Base-by-base conservation (phyloP, 176 grass and related monocot species). In the Tuctoria greenei region DNA sequence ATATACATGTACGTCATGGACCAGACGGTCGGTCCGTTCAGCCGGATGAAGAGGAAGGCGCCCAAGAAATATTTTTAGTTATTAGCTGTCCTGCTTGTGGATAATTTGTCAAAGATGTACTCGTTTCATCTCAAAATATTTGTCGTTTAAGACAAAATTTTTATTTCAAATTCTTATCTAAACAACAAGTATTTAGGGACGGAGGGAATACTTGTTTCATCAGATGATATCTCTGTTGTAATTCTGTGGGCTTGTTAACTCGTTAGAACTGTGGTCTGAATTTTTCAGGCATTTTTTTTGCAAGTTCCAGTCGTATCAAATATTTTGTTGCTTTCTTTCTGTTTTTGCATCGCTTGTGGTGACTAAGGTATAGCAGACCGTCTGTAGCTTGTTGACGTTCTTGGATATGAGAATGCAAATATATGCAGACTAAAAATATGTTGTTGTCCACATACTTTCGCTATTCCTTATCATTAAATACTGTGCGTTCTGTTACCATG, bases 1-100 rank as follows among this genome's bases (percentile, higher is more conserved):
- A 95, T 99, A 26, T 99, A 90, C 79, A 99, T 99, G 92, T 99
- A 99, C 81, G 78, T 90, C 69, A 92, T 90, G 89, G 96, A 99
- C 79, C 74, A 59, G 21, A 90, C 80, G 2, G 74, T 99, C 4
- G 92, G 96, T 0, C 96, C 96, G 6, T 99, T 92, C 77, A 99
- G 96, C 62, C 79, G 96, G 77, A 95, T 99, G 83, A 99, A 99
- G 82, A 88, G 96, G 25, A 99, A 90, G 82, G 55, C 76, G 1
- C 31, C 63, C 4, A 95, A 92, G 71, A 92, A 99, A 67, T 77
- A 85, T 23, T 77, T 72, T 13, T 92, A 95, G 86, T 13, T n/a
- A n/a, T n/a, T n/a, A n/a, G n/a, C n/a, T n/a, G n/a, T n/a, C n/a
- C n/a, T n/a, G n/a, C n/a, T n/a, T n/a, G n/a, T n/a, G n/a, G n/a